Percentiles rank a stretch among this genome's conserved stretches.
Evolutionary conservation across 148 eudicot species (phyloP).

Genomic region (Linanthus parryae): DNA sequence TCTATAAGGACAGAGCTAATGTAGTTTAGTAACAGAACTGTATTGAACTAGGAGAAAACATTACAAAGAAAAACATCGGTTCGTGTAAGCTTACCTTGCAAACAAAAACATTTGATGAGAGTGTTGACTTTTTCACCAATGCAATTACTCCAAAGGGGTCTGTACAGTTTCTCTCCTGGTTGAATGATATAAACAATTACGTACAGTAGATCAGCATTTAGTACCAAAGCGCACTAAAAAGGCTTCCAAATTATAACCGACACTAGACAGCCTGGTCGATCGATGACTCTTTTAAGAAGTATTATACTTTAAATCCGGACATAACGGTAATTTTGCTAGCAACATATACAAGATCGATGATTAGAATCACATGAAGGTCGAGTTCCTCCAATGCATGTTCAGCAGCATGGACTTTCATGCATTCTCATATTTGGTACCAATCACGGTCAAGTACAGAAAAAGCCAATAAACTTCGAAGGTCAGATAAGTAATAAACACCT

Average conservation of each 20-base stretch:
- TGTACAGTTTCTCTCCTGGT: conserved; percentile 25
- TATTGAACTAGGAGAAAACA: background rate
- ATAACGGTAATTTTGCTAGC: no score
- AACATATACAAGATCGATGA: no score
- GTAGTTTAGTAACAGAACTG: background rate
- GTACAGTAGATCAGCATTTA: background rate
- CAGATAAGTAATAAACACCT: background rate
- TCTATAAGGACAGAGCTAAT: no score
- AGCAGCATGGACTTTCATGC: no score
- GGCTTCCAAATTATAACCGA: background rate
- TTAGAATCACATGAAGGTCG: no score
- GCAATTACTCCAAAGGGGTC: conserved; percentile 16
- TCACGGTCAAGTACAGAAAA: background rate
- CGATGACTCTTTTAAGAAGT: no score
- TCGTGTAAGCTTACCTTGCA: conserved; percentile 27
- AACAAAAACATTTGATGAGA: conserved; percentile 36
- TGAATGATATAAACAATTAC: background rate
- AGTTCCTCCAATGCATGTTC: no score
- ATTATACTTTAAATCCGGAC: no score
- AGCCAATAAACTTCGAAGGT: background rate
- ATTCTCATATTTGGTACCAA: background rate
- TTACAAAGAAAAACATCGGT: background rate
- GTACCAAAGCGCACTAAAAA: background rate
- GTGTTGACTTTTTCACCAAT: conserved; percentile 20
- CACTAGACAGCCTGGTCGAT: background rate